A percentile compares a stretch with the other conserved stretches of the same genome.
phyloP scores from a whole-genome alignment of 306 rosid genomes.

The Fragaria nilgerrensis region DNA sequence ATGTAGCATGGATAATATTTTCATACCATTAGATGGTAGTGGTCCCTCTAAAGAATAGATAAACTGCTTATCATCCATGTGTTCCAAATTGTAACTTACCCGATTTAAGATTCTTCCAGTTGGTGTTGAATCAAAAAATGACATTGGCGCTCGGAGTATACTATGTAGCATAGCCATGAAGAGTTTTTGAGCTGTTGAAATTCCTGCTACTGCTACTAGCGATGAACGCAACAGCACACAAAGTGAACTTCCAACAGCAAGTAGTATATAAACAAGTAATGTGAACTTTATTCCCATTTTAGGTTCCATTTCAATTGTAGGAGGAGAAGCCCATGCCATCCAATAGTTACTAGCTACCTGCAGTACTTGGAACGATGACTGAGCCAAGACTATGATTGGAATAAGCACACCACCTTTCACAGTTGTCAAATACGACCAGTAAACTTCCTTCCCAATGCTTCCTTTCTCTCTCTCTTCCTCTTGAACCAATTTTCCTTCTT shows the following conservation, averaged over 20 bases:
- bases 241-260: constrained; percentile 68
- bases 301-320: constrained; percentile 55
- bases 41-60: not conserved
- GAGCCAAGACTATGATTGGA: constrained; percentile 82
- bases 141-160: constrained; percentile 82
- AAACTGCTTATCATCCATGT: not conserved
- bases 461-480: constrained; percentile 96
- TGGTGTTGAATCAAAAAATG: constrained; percentile 95
- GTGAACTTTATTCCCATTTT: constrained; percentile 45
- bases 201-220: constrained; percentile 64
- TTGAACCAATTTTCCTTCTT: constrained; percentile 73
- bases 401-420: constrained; percentile 67
- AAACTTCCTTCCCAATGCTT: constrained; percentile 84
- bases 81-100: constrained; percentile 40
- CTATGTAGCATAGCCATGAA: constrained; percentile 73
- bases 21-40: not conserved
- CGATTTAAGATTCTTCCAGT: constrained; percentile 95
- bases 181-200: constrained; percentile 69
- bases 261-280: constrained; percentile 58
- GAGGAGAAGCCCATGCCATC: constrained; percentile 98
- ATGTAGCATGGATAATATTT: not conserved
- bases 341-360: constrained; percentile 94
- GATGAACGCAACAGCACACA: constrained; percentile 62
- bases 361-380: constrained; percentile 74
- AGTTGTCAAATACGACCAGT: constrained; percentile 71